These are phyloP conservation scores for Edaphochlamys debaryana DNA, from an alignment of 139 green algal genomes.

Conservation along the genomic window DNA sequence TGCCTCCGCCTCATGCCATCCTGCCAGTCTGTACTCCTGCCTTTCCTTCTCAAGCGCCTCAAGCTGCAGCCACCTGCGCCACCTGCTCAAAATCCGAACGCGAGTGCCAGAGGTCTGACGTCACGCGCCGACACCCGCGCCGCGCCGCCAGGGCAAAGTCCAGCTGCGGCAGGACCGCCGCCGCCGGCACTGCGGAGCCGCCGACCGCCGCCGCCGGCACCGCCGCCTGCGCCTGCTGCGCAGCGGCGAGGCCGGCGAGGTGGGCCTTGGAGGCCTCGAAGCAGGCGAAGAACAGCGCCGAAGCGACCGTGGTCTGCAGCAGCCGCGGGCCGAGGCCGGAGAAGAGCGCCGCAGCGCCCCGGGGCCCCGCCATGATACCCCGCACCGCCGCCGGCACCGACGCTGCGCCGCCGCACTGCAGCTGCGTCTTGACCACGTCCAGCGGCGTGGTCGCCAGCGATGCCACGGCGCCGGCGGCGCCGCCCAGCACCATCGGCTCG, in stretches of 20 bases:
- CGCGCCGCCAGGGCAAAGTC: no score
- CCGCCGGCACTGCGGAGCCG: no score
- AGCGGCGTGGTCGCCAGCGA: constrained; percentile 78
- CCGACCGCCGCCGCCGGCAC: no score
- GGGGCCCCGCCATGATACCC: not conserved
- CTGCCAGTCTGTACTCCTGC: no score
- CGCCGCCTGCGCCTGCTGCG: not conserved
- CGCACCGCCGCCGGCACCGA: constrained; percentile 2
- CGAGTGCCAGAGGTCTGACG: not conserved
- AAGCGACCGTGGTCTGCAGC: constrained; percentile 73
- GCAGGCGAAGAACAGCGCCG: constrained; percentile 77
- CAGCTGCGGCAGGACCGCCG: not conserved
- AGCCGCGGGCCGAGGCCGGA: constrained; percentile 62
- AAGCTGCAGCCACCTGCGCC: no score
- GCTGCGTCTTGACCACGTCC: constrained; percentile 79
- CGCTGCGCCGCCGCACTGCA: constrained; percentile 66
- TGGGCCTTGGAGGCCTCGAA: constrained; percentile 62
- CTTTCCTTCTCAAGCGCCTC: no score
- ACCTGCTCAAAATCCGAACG: no score
- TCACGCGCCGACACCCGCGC: no score
- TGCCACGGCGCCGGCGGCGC: constrained; percentile 66
- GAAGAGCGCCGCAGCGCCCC: constrained; percentile 57
- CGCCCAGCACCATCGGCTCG: constrained; percentile 58
- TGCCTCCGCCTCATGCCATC: no score
- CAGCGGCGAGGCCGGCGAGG: not conserved